Percentiles rank a stretch among this genome's conserved stretches.
Evolutionary conservation across 495 filamentous ascomycete genomes (phyloP).

Genomic region (Annulohypoxylon bovei): DNA sequence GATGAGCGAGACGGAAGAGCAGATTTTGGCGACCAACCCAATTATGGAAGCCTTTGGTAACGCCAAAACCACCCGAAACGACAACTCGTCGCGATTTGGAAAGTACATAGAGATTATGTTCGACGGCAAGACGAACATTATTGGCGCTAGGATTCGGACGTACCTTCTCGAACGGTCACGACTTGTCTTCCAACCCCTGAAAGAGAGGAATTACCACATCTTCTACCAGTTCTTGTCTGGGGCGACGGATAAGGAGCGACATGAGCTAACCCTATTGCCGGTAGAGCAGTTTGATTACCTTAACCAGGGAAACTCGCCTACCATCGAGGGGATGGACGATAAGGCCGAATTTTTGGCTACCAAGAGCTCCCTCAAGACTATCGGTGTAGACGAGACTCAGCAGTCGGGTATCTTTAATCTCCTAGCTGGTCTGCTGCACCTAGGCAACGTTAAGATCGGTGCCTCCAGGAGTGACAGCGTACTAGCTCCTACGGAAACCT

Average conservation of each 20-base stretch:
- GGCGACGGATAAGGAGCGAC: conserved; percentile 82
- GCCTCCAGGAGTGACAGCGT: conserved; percentile 88
- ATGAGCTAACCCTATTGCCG: conserved; percentile 77
- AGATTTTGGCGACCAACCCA: conserved; percentile 97
- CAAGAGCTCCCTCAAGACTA: conserved; percentile 82
- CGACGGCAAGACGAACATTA: conserved; percentile 92
- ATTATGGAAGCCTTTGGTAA: conserved; percentile 99
- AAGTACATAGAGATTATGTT: conserved; percentile 99
- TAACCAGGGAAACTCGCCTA: conserved; percentile 91
- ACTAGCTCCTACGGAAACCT: conserved; percentile 80
- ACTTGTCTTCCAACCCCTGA: conserved; percentile 97
- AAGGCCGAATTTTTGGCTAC: conserved; percentile 91
- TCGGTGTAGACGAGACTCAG: conserved; percentile 78
- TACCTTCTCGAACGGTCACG: conserved; percentile 96
- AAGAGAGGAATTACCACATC: conserved; percentile 98
- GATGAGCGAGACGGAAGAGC: conserved; percentile 98
- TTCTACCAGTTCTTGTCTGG: conserved; percentile 99
- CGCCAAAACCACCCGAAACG: conserved; percentile 98
- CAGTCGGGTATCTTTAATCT: conserved; percentile 91
- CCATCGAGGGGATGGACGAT: conserved; percentile 96
- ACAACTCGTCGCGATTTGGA: conserved; percentile 98
- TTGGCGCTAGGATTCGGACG: conserved; percentile 95
- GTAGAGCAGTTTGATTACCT: conserved; percentile 95
- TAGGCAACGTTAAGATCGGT: conserved; percentile 95
- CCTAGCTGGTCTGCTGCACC: conserved; percentile 89